phyloP scores from a whole-genome alignment of 441 rosid genomes.

The Metrosideros polymorpha region DNA sequence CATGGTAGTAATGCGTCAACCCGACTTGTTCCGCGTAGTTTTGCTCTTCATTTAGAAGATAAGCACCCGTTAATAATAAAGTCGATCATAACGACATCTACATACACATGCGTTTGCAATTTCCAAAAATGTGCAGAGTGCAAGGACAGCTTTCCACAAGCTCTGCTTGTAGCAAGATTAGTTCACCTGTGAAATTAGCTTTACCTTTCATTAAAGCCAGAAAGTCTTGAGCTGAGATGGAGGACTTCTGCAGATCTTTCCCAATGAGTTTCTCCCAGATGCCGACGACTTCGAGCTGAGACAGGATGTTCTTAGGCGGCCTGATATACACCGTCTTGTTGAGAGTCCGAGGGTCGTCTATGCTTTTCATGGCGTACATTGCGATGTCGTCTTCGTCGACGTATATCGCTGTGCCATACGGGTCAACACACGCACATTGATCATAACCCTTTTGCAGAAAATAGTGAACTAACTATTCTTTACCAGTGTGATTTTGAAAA shows the following conservation, averaged over 20 bases:
- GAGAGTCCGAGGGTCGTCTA: slow-evolving; percentile 41
- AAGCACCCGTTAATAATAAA: not conserved
- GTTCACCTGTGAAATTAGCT: not conserved
- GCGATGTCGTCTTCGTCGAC: slow-evolving; percentile 52
- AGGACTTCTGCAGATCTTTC: slow-evolving; percentile 26
- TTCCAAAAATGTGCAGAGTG: no score
- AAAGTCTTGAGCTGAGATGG: slow-evolving; percentile 30
- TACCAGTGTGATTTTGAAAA: not conserved
- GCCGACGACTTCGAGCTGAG: slow-evolving; percentile 33
- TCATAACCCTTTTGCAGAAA: not conserved
- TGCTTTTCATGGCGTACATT: slow-evolving; percentile 21
- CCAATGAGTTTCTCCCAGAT: slow-evolving; percentile 48
- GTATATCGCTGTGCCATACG: slow-evolving; percentile 20
- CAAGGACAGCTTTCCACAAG: not conserved
- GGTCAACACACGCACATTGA: not conserved
- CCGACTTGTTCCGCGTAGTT: slow-evolving; percentile 36
- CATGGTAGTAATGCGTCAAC: slow-evolving; percentile 39
- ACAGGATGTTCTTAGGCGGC: slow-evolving; percentile 38
- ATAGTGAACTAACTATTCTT: not conserved
- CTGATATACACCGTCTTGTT: slow-evolving; percentile 32
- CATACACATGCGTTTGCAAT: not conserved
- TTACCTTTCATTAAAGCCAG: slow-evolving; percentile 28
- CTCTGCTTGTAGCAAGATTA: not conserved
- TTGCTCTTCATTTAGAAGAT: slow-evolving; percentile 4
- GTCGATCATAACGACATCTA: not conserved